Evolutionary conservation across 768 basidiomycete genomes (phyloP), one percentile per base, ranked within the genome.

Genomic region (Suillus clintonianus): DNA sequence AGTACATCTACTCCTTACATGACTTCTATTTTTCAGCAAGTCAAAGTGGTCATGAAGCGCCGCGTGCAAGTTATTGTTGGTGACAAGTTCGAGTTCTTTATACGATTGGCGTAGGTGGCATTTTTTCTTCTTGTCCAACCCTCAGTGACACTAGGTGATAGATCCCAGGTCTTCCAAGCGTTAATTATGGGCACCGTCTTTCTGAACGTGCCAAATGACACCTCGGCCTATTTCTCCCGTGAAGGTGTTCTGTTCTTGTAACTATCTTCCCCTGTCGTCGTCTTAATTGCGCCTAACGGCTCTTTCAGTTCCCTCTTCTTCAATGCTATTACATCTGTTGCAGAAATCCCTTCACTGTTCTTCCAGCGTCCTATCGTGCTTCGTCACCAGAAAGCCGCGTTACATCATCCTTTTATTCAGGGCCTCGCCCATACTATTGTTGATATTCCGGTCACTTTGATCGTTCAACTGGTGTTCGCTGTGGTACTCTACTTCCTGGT

Each of bases 161-260:
- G 87, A 39, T 81, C 85, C 1, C 67, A 61, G 27, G 11, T 77
- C 13, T 36, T 75, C 11, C 74, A 75, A 65, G 72, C 73, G 15
- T 63, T 76, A 41, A 72, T 74, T 22, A 37, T 74, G 17, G 74
- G 72, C 54, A 80, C 79, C 27, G 77, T 83, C 41, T 86, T 84
- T 76, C 80, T 81, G 66, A 69, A 77, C 17, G 65, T 83, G 36
- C 71, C 78, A 0, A 70, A 76, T n/a, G 74, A 69, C 39, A 84
- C 84, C 6, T 63, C 65, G 0, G 63, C 60, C 3, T 77, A 48
- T 43, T 76, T 62, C 17, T 87, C 89, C 30, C 86, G 92, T 30
- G 92, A 91, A 24, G 92, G 92, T 71, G 82, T 91, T 45, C 79
- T 94, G 15, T 94, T 93, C 83, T 92, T 94, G 84, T 89, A 68